Percentiles rank a stretch among this genome's conserved stretches.
Evolutionary conservation across 176 grass and related monocot genomes (phyloP).

Genomic region (Eragrostis curvula): DNA sequence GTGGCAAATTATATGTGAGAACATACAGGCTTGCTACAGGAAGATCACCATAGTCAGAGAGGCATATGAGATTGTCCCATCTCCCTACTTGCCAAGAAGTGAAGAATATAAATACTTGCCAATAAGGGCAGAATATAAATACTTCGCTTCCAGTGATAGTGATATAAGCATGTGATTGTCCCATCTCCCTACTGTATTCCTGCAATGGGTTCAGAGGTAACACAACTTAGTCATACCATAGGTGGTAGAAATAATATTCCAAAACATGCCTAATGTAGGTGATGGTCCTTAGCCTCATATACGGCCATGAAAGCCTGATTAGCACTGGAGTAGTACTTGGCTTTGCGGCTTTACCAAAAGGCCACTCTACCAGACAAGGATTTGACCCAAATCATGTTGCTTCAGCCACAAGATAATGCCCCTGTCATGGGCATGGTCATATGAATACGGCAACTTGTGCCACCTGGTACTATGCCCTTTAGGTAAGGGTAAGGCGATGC

Average conservation of each 20-base stretch:
- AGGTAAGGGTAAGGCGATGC: constrained; percentile 5
- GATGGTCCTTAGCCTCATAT: constrained; percentile 8
- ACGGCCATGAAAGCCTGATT: constrained; percentile 20
- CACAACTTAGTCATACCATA: not conserved
- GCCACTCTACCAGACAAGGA: constrained; percentile 22
- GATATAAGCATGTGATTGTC: not conserved
- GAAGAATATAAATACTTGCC: too few species aligned
- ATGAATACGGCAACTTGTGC: constrained; percentile 26
- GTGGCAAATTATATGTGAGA: constrained; percentile 14
- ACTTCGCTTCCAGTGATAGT: not conserved
- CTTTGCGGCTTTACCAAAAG: constrained; percentile 12
- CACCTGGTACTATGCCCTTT: not conserved
- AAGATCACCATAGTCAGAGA: not conserved
- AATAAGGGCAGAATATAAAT: constrained; percentile 1
- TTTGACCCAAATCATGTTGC: constrained; percentile 42
- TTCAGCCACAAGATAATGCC: constrained; percentile 6
- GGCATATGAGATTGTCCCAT: not conserved
- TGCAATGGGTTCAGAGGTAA: constrained; percentile 20
- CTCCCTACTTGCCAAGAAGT: not conserved
- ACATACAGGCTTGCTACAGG: constrained; percentile 12
- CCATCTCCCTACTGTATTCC: not conserved
- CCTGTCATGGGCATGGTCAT: constrained; percentile 8
- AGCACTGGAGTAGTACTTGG: not conserved
- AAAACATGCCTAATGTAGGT: constrained; percentile 4
- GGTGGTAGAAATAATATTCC: constrained; percentile 20